Percentiles rank a stretch among this genome's conserved stretches.
Evolutionary conservation across 371 early-diverging fungal genomes (phyloP).

Genomic region (Ecytonucleospora hepatopenaei): DNA sequence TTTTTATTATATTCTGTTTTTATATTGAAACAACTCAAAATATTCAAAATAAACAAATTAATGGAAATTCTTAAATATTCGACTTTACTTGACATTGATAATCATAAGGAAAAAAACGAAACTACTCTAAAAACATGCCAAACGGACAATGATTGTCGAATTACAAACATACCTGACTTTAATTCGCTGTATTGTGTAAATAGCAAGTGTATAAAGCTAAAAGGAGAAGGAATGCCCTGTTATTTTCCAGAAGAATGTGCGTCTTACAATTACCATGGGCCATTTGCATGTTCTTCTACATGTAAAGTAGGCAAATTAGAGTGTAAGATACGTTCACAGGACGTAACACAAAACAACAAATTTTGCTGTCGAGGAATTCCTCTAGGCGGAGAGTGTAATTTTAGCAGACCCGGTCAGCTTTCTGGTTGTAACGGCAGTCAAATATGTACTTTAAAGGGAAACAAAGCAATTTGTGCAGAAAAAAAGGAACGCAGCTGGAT

Average conservation of each 20-base stretch:
- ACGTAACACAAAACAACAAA: not conserved
- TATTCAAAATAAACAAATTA: too few relatives aligned
- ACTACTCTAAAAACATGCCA: conserved; percentile 28
- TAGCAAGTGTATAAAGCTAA: conserved; percentile 47
- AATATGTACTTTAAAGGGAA: conserved; percentile 40
- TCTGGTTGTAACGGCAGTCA: conserved; percentile 53
- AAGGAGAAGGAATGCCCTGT: conserved; percentile 47
- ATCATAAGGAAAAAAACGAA: too few relatives aligned
- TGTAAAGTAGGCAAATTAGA: conserved; percentile 48
- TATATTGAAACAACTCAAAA: too few relatives aligned
- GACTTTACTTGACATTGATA: too few relatives aligned
- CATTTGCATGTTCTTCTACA: conserved; percentile 54
- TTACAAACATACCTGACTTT: conserved; percentile 41
- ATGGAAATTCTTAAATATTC: too few relatives aligned
- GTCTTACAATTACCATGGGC: conserved; percentile 56
- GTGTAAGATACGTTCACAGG: not conserved
- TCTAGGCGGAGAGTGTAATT: conserved; percentile 45
- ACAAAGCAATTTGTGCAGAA: conserved; percentile 49
- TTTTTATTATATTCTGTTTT: too few relatives aligned
- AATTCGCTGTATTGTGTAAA: conserved; percentile 56
- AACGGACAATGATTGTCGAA: conserved; percentile 52
- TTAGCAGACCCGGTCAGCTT: conserved; percentile 44
- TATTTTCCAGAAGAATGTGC: conserved; percentile 52
- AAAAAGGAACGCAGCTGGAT: conserved; percentile 47
- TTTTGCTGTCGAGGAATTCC: conserved; percentile 56